Evolutionary conservation across 2,329 filamentous ascomycete species (phyloP), one percentile per base, ranked within the genome.

Genomic region (Colletotrichum sidae): DNA sequence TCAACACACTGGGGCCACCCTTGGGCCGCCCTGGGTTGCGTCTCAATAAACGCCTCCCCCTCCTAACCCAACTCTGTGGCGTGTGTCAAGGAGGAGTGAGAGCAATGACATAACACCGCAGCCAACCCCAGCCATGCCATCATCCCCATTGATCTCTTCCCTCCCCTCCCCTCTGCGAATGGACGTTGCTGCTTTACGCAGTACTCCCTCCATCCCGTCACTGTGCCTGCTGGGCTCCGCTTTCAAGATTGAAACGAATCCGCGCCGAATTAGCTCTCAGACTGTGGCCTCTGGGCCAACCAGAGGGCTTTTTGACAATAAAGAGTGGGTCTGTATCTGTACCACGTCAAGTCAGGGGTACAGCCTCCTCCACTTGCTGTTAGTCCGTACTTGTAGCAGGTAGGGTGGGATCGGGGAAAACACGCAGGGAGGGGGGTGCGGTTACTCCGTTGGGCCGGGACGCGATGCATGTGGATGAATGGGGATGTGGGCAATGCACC

Each of bases 41-140:
- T 25, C 25, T 25, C 25, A 25, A 25, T 25, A 25, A 44, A 47
- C 25, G 15, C 34, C 13, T 34, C 42, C 41, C 51, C 7, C 55
- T 35, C 54, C 46, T 11, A 17, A 51, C 33, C 42, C 38, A 49
- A 15, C 55, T n/a, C 52, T 33, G 45, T 47, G 34, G 47, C 44
- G 46, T 52, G 46, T 56, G 8, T 65, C 56, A 65, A 55, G 56
- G 61, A 45, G 56, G 61, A 45, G 50, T 15, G 50, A 55, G 52
- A 39, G 59, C 53, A 61, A 66, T 66, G 63, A 66, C 63, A 66
- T 66, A 66, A 66, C 63, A 46, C 47, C 63, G 47, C 52, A 63
- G 54, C 51, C 49, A 35, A 35, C 47, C 53, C 35, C 47, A 57
- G 63, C 63, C 63, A 66, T 66, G 58, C 58, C 63, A 66, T 66